Percentiles rank a stretch among this genome's conserved stretches.
phyloP scores from a whole-genome alignment of 2,329 filamentous ascomycete genomes.

The Colletotrichum plurivorum region DNA sequence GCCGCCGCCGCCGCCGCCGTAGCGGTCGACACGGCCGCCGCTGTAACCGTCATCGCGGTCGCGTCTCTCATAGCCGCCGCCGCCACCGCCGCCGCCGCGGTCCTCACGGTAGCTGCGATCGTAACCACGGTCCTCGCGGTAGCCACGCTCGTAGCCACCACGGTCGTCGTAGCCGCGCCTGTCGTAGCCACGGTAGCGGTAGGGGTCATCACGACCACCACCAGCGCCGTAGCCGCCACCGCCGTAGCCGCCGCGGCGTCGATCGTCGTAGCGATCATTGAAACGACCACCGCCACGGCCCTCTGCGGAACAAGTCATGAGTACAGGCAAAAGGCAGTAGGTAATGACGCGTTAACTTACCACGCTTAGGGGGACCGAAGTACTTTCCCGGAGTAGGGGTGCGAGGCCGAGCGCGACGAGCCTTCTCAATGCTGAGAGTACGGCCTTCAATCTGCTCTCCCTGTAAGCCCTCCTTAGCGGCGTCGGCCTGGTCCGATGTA shows the following conservation, averaged over 20 bases:
- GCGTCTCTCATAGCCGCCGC: slow-evolving; percentile 68
- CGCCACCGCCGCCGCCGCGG: slow-evolving; percentile 55
- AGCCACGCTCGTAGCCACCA: slow-evolving; percentile 64
- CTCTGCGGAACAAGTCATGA: slow-evolving; percentile 40
- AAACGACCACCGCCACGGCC: slow-evolving; percentile 63
- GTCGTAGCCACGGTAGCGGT: slow-evolving; percentile 69
- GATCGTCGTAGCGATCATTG: slow-evolving; percentile 74
- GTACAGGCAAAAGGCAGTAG: neutral
- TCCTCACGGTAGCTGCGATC: slow-evolving; percentile 62
- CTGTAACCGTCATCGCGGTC: slow-evolving; percentile 60
- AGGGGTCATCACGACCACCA: slow-evolving; percentile 68
- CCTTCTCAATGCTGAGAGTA: slow-evolving; percentile 98
- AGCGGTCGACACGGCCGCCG: slow-evolving; percentile 59
- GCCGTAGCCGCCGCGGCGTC: slow-evolving; percentile 70
- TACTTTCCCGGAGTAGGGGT: slow-evolving; percentile 99
- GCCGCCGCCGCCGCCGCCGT: slow-evolving; percentile 48
- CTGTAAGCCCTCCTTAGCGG: slow-evolving; percentile 95
- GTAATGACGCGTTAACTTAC: slow-evolving; percentile 66
- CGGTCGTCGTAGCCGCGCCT: slow-evolving; percentile 56
- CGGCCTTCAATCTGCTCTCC: slow-evolving; percentile 96
- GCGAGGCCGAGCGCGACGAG: slow-evolving; percentile 92
- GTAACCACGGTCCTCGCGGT: slow-evolving; percentile 62
- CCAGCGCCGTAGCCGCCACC: slow-evolving; percentile 58
- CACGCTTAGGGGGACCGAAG: slow-evolving; percentile 97
- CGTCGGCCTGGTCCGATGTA: slow-evolving; percentile 93